These are phyloP conservation scores for Cyclotella distinguenda DNA, from an alignment of 108 stramenopile species.

Conservation along the genomic window DNA sequence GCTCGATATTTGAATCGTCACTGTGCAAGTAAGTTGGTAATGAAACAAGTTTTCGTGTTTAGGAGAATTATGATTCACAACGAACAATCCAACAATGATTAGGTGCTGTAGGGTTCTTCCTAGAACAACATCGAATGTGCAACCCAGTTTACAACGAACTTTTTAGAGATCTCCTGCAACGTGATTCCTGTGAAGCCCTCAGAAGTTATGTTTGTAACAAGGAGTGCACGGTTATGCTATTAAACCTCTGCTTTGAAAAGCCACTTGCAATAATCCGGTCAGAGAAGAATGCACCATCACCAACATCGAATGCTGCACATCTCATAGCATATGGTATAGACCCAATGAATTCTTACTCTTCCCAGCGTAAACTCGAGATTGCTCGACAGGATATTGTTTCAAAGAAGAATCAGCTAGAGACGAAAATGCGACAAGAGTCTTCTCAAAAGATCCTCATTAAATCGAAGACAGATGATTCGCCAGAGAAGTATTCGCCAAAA, in stretches of 20 bases:
- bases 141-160: slow-evolving; percentile 81
- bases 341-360: slow-evolving; percentile 40
- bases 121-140: slow-evolving; percentile 58
- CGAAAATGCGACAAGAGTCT: slow-evolving; percentile 49
- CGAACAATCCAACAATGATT: background rate
- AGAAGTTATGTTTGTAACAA: slow-evolving; percentile 57
- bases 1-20: slow-evolving; percentile 79
- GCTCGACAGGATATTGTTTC: slow-evolving; percentile 54
- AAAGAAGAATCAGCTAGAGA: slow-evolving; percentile 56
- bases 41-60: background rate
- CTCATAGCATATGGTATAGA: slow-evolving; percentile 21
- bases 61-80: background rate
- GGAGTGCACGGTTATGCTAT: slow-evolving; percentile 68
- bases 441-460: slow-evolving; percentile 47
- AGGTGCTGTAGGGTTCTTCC: slow-evolving; percentile 66
- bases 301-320: slow-evolving; percentile 15
- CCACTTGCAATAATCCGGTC: slow-evolving; percentile 83
- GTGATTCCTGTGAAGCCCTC: slow-evolving; percentile 54
- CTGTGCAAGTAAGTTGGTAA: slow-evolving; percentile 39
- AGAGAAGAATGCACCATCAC: slow-evolving; percentile 54
- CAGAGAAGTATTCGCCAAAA: slow-evolving; percentile 42
- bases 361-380: slow-evolving; percentile 37
- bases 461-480: slow-evolving; percentile 27
- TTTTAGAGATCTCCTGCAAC: slow-evolving; percentile 63
- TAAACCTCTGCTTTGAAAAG: slow-evolving; percentile 82